A percentile compares a stretch with the other conserved stretches of the same genome.
phyloP scores from a whole-genome alignment of 2,329 filamentous ascomycete species.

The Aspergillus hortae region DNA sequence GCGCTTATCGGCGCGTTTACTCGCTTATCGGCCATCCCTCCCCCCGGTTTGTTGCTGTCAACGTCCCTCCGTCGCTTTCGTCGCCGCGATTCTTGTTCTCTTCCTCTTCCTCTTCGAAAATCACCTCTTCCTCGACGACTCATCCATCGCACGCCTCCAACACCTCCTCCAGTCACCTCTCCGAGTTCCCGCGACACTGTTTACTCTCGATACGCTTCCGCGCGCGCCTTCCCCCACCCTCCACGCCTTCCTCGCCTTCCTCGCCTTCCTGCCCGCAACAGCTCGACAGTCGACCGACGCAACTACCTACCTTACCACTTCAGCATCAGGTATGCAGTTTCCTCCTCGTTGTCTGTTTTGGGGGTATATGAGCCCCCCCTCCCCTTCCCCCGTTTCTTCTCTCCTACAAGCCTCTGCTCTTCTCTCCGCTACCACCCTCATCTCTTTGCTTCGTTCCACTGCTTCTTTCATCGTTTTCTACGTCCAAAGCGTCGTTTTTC shows the following conservation, averaged over 20 bases:
- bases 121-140: constrained; percentile 8
- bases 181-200: neutral
- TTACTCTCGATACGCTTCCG: neutral
- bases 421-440: too few relatives aligned
- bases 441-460: too few relatives aligned
- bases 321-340: too few relatives aligned
- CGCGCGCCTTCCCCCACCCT: neutral
- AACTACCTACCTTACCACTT: too few relatives aligned
- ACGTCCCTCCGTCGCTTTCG: constrained; percentile 11
- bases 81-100: constrained; percentile 5
- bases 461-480: too few relatives aligned
- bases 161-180: neutral
- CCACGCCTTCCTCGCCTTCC: neutral
- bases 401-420: too few relatives aligned
- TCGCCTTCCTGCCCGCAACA: neutral
- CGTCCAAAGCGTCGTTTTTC: too few relatives aligned
- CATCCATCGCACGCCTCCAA: neutral
- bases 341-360: too few relatives aligned
- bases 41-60: constrained; percentile 12
- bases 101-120: constrained; percentile 8
- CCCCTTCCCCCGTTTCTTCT: too few relatives aligned
- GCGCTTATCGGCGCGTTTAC: constrained; percentile 20
- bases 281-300: too few relatives aligned
- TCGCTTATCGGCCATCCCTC: constrained; percentile 17
- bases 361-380: too few relatives aligned